Evolutionary conservation across 768 basidiomycete species (phyloP), one percentile per base, ranked within the genome.

Genomic region (Termitomyces sp.): DNA sequence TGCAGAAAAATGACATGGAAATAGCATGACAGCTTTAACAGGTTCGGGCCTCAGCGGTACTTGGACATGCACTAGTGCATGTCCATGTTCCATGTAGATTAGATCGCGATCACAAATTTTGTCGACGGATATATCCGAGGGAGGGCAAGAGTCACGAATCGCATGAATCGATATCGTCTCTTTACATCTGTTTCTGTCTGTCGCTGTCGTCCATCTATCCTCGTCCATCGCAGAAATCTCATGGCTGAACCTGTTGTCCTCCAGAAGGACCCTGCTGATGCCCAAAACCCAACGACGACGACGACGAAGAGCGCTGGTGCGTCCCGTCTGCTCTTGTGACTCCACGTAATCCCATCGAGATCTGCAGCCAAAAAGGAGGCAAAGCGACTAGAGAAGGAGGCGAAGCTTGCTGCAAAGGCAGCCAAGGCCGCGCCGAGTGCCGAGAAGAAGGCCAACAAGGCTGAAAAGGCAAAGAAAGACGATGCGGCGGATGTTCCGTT

Each of bases 311-410:
- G 74, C 56, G 74, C 76, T 58, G 74, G 76, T 77, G 32, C 47
- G 64, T 57, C 36, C 20, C 10, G 22, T 20, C 36, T 11, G 53
- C 20, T 48, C 18, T 48, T 30, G 18, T 9, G 1, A 22, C 3
- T 20, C 4, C 10, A 22, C 26, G 7, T 22, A 20, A 28, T 46
- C 38, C 24, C 40, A 9, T 24, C 5, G 6, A 36, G 30, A 50
- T 28, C 24, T 18, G 11, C 64, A 88, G 89, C 85, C 1, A 94
- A 94, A 75, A 94, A 92, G 66, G 90, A 92, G 66, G 90, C 91
- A 14, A 93, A 93, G 68, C 74, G 85, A 28, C 70, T 87, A 48
- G 90, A 90, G 68, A 92, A 88, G 62, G 87, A 87, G 68, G 86
- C 88, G 26, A 92, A 87, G 64, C 75, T 83, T 44, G 88, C 90